Conservation (phyloP, 106 monocot species). For the Acorus gramineus region DNA sequence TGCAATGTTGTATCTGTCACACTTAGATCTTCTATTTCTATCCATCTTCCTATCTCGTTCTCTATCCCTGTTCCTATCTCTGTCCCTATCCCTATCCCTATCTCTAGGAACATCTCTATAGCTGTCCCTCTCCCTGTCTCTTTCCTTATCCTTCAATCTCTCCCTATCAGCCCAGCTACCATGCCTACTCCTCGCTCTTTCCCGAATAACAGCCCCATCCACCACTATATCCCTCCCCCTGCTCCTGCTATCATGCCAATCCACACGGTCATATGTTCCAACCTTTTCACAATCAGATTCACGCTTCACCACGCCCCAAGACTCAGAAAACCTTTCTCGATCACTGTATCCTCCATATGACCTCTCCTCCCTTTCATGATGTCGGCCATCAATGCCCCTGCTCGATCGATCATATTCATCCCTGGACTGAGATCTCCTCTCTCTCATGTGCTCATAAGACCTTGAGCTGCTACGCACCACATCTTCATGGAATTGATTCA, state of each 20-base stretch:
- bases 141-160: constrained; percentile 7
- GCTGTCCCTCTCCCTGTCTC: constrained; percentile 1
- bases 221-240: constrained; percentile 11
- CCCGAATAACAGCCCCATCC: neutral
- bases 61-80: constrained; percentile 21
- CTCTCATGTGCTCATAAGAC: too few relatives aligned
- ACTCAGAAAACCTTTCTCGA: constrained; percentile 2
- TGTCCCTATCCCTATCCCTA: constrained; percentile 10
- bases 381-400: constrained; percentile 6
- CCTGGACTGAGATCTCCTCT: too few relatives aligned
- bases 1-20: too few relatives aligned
- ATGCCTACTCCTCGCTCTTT: constrained; percentile 16
- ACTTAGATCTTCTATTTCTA: neutral
- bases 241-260: constrained; percentile 10
- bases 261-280: constrained; percentile 7
- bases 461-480: too few relatives aligned
- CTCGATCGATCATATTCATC: too few relatives aligned
- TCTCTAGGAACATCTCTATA: constrained; percentile 2
- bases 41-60: constrained; percentile 18
- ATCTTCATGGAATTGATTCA: too few relatives aligned
- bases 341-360: constrained; percentile 1
- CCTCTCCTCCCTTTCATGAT: constrained; percentile 3
- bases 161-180: constrained; percentile 7
- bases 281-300: constrained; percentile 14
- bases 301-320: constrained; percentile 8